Base-by-base conservation (phyloP, 345 rosid species). In the Linum usitatissimum region DNA sequence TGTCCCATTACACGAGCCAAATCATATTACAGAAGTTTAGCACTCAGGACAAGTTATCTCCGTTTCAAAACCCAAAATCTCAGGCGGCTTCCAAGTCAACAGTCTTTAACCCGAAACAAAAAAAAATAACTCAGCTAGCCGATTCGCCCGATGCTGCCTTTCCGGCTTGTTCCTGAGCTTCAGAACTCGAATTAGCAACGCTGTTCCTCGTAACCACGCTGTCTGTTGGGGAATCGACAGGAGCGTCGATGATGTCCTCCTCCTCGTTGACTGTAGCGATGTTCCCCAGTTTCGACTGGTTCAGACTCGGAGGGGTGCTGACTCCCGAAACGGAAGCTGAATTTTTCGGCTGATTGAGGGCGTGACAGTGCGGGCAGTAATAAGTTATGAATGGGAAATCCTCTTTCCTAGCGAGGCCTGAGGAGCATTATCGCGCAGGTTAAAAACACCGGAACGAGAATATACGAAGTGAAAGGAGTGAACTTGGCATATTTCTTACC, bases 401-500 rank as follows among this genome's bases (percentile, higher is more conserved):
- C 78, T 89, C 98, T 75, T 84, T 89, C 77, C 84, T 71, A 15
- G 83, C 85, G 64, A 89, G 96, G 67, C 98, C 98, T 92, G 80
- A 53, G 36, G 4, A 58, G 23, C 19, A 40, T 28, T 62, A 34
- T 4, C 62, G 18, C 38, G 18, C 65, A 57, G 36, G 30, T n/a
- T 23, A 42, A 57, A 13, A 57, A 64, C 55, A 30, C 49, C 19
- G 38, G 38, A 34, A 34, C 8, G 56, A 14, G 20, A 40, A 39
- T 5, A 15, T 28, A 28, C 36, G 23, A 4, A 28, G 19, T 45
- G 34, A 8, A 18, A 12, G 1, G 17, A 12, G 34, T 0, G 1
- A 3, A 23, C 10, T 30, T 0, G 45, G 40, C 21, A 59, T 23
- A 23, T 23, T 59, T 67, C 86, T 81, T 66, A 93, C 97, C 99